Base-by-base conservation (phyloP, 2,329 filamentous ascomycete genomes). In the Tympanopsis confertula region DNA sequence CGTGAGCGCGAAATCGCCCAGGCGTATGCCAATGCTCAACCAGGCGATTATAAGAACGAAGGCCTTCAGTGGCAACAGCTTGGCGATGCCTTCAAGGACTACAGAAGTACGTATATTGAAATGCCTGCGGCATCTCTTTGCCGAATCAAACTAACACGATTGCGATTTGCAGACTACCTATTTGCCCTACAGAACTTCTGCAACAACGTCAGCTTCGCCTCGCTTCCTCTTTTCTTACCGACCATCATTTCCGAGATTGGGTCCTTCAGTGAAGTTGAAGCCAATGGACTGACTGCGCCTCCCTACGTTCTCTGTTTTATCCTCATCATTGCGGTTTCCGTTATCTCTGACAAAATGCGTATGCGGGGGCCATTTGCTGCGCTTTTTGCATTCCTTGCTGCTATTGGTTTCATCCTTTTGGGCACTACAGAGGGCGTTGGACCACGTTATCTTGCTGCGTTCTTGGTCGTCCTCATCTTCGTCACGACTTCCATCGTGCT, bases 231-330 rank as follows among this genome's bases (percentile, higher is more conserved):
- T 3, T 56, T 57, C 37, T 43, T 55, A 0, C 54, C 53, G 10
- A 52, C 51, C 7, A 55, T 56, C 32, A 52, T 56, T 24, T 47
- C 49, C 13, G 47, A 65, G 40, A 50, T 58, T 33, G 56, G 56
- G 14, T 41, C 45, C 14, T 59, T 59, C 49, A 47, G 45, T 10
- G 39, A 42, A 7, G 48, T 59, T 35, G 47, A 58, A 33, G 50
- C 56, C 3, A 57, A 61, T 33, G 56, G 57, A 5, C 51, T 61
- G 30, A 54, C 50, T 3, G 58, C 58, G 5, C 60, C 58, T 5
- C 61, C 61, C 0, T 63, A 63, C 43, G 45, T 61, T 14, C 45
- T 63, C 20, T 59, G 53, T 38, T 63, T 61, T 45, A 49, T 62
- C 39, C 42, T 54, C 20, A 61, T 62, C 43, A 51, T 64, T 38